Conservation (phyloP, 78 protist genomes). For the Dictyostelium firmibasis region DNA sequence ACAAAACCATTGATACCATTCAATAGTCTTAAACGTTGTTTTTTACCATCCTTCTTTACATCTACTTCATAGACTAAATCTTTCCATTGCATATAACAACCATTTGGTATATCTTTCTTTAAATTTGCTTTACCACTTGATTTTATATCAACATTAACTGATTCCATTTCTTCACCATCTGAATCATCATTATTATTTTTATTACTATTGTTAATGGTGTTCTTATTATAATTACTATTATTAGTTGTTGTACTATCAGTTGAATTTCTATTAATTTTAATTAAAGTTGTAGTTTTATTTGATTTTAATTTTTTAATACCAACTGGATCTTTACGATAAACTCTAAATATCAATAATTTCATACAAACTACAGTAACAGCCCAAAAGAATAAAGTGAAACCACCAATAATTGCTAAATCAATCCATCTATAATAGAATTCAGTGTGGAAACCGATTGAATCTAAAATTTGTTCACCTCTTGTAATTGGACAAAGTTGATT, state of each 20-base stretch:
- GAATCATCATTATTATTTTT: neutral
- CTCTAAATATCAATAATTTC: neutral
- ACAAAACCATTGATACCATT: conserved; percentile 82
- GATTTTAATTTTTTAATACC: neutral
- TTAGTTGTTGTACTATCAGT: neutral
- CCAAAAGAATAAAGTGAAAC: neutral
- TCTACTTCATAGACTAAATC: conserved; percentile 32
- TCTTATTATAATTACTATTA: neutral
- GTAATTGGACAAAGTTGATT: conserved; percentile 58
- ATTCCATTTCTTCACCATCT: neutral
- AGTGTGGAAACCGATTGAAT: neutral
- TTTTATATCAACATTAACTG: neutral
- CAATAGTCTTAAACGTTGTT: conserved; percentile 2
- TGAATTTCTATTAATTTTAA: neutral
- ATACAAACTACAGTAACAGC: neutral
- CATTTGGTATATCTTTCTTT: conserved; percentile 14
- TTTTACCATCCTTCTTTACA: neutral
- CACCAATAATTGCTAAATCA: neutral
- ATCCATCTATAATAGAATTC: conserved; percentile 17
- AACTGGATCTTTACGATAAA: neutral
- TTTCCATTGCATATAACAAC: conserved; percentile 78
- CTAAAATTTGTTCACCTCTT: conserved; percentile 54
- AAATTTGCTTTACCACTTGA: conserved; percentile 17
- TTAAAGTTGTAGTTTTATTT: neutral
- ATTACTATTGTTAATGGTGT: neutral